phyloP scores from a whole-genome alignment of 2,329 filamentous ascomycete genomes.

The Cyphellophora attinorum region DNA sequence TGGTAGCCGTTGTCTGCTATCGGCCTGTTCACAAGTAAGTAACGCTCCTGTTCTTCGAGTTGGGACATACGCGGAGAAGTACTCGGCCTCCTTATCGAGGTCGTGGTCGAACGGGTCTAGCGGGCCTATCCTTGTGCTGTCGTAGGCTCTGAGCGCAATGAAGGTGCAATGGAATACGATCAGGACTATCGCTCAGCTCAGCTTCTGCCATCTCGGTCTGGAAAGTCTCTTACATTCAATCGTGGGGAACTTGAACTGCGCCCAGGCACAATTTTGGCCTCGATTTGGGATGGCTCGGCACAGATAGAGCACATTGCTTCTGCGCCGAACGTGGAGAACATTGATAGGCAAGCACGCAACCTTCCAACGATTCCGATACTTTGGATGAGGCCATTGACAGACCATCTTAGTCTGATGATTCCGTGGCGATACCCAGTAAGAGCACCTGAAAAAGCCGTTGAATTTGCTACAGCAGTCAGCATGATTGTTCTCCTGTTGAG shows the following conservation, averaged over 20 bases:
- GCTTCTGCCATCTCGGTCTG: no score
- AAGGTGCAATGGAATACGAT: constrained; percentile 49
- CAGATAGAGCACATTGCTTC: constrained; percentile 29
- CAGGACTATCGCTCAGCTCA: constrained; percentile 40
- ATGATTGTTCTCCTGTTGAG: no score
- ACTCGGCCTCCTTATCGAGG: constrained; percentile 35
- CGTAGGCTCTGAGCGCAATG: constrained; percentile 49
- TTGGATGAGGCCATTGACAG: constrained; percentile 34
- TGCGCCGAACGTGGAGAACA: constrained; percentile 28
- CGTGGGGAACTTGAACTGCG: constrained; percentile 42
- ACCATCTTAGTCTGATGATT: constrained; percentile 47
- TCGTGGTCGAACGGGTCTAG: constrained; percentile 37
- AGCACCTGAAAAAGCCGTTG: constrained; percentile 2
- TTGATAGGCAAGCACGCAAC: constrained; percentile 45
- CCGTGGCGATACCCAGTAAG: constrained; percentile 40
- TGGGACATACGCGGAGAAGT: constrained; percentile 41
- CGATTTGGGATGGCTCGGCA: constrained; percentile 22
- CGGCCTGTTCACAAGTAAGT: constrained; percentile 25
- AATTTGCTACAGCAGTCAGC: constrained; percentile 4
- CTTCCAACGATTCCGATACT: constrained; percentile 1
- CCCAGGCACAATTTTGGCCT: constrained; percentile 32
- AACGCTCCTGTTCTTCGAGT: constrained; percentile 84
- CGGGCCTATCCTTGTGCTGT: constrained; percentile 31
- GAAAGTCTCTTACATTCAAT: constrained; percentile 42
- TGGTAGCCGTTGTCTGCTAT: constrained; percentile 43